Evolutionary conservation across 2,329 filamentous ascomycete genomes (phyloP).

Genomic region (Aureobasidium musti): DNA sequence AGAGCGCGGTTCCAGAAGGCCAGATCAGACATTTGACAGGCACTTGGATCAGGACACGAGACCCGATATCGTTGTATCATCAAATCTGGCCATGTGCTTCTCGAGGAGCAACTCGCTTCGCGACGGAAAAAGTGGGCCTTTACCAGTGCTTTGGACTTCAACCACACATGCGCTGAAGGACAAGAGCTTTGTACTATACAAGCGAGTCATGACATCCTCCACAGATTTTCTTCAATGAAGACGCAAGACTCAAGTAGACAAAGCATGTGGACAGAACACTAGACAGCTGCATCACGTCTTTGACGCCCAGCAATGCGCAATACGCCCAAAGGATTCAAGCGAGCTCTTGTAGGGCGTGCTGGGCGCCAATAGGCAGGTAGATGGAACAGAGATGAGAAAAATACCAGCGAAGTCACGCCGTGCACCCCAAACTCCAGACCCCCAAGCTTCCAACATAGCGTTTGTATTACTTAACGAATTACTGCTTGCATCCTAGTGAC

Average conservation of each 20-base stretch:
- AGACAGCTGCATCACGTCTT: constrained; percentile 19
- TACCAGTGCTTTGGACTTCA: neutral
- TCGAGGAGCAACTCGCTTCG: neutral
- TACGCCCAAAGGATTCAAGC: neutral
- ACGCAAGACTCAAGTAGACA: neutral
- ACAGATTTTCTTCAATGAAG: neutral
- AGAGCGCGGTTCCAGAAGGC: neutral
- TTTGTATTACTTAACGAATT: constrained; percentile 28
- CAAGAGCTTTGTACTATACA: constrained; percentile 12
- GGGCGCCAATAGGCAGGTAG: constrained; percentile 4
- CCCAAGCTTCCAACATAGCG: neutral
- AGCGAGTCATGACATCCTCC: neutral
- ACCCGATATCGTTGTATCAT: constrained; percentile 6
- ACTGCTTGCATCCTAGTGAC: constrained; percentile 25
- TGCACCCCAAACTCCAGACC: constrained; percentile 15
- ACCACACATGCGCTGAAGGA: constrained; percentile 19
- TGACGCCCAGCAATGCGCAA: constrained; percentile 22
- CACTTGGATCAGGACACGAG: constrained; percentile 6
- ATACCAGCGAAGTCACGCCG: constrained; percentile 24
- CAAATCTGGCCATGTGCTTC: constrained; percentile 19
- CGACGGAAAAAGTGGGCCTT: constrained; percentile 18
- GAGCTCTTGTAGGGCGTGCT: constrained; percentile 16
- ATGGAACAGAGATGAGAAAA: neutral
- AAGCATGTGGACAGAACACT: neutral
- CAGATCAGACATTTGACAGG: constrained; percentile 3